Evolutionary conservation across 2,329 filamentous ascomycete genomes (phyloP).

Genomic region (Nannizzia gypsea): DNA sequence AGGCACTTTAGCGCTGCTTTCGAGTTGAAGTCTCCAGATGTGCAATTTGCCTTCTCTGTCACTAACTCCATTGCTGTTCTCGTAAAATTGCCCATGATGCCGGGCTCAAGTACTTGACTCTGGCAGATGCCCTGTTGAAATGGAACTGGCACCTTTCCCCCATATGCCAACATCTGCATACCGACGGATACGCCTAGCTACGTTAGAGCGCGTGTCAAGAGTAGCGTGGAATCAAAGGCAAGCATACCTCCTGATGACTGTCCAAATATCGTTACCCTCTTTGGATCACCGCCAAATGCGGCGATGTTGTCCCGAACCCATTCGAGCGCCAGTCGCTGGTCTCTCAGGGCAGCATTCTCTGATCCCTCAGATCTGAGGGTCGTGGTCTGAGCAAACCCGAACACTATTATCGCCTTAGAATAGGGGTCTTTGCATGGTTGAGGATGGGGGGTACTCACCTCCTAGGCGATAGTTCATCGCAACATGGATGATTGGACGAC

Average conservation of each 20-base stretch:
- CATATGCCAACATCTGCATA: conserved; percentile 41
- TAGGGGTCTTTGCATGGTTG: not conserved
- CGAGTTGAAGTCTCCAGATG: conserved; percentile 31
- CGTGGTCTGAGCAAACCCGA: conserved; percentile 59
- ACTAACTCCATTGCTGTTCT: conserved; percentile 37
- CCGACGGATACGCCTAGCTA: conserved; percentile 32
- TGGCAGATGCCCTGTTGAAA: conserved; percentile 39
- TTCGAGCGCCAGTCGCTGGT: conserved; percentile 46
- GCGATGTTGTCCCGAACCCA: conserved; percentile 47
- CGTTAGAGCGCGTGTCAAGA: not conserved
- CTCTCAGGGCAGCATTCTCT: conserved; percentile 49
- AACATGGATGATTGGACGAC: conserved; percentile 61
- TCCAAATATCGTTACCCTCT: conserved; percentile 68
- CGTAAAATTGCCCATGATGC: conserved; percentile 39
- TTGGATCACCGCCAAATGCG: conserved; percentile 44
- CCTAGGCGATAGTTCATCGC: conserved; percentile 66
- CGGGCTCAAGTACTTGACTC: conserved; percentile 42
- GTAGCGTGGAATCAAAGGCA: not conserved
- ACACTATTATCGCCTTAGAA: conserved; percentile 24
- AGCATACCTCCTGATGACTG: conserved; percentile 48
- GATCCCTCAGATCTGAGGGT: conserved; percentile 57
- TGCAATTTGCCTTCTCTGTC: conserved; percentile 36
- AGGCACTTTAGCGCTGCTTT: conserved; percentile 38
- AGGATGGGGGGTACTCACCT: conserved; percentile 26
- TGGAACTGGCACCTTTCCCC: conserved; percentile 32